These are phyloP conservation scores for Fusarium hostae DNA, from an alignment of 2,329 filamentous ascomycete species.

Conservation along the genomic window DNA sequence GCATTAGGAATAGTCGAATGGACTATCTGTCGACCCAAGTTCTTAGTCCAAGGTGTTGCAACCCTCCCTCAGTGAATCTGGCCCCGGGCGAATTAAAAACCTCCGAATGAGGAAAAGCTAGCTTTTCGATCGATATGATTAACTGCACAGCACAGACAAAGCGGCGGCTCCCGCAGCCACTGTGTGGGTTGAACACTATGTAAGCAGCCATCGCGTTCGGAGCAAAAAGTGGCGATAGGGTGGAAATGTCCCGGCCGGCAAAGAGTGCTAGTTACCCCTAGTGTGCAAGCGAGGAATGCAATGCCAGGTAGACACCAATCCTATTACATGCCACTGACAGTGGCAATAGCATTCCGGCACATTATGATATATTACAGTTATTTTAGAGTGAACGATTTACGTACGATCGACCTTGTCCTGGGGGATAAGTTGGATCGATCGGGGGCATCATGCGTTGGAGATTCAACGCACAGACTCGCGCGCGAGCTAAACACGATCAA, in stretches of 20 bases:
- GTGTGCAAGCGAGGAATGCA: not conserved
- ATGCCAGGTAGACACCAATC: not conserved
- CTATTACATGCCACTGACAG: conserved; percentile 1
- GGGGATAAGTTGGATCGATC: not conserved
- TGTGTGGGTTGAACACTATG: not conserved
- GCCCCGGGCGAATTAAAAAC: not conserved
- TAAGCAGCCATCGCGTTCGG: too few species aligned
- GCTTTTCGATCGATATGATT: not conserved
- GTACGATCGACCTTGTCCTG: not conserved
- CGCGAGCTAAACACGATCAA: not conserved
- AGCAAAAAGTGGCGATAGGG: not conserved
- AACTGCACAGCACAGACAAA: not conserved
- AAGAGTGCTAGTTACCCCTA: not conserved
- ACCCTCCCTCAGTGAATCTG: not conserved
- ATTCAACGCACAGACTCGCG: not conserved
- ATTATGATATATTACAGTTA: not conserved
- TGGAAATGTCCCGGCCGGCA: not conserved
- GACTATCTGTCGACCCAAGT: not conserved
- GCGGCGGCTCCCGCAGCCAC: conserved; percentile 13
- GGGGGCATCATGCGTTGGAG: not conserved
- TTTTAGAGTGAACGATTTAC: not conserved
- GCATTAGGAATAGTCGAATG: not conserved
- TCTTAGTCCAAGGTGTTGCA: not conserved
- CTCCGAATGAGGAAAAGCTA: not conserved
- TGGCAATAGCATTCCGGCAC: not conserved